A percentile compares a stretch with the other conserved stretches of the same genome.
Evolutionary conservation across 2,329 filamentous ascomycete genomes (phyloP).

Genomic region (Cordyceps tenuipes): DNA sequence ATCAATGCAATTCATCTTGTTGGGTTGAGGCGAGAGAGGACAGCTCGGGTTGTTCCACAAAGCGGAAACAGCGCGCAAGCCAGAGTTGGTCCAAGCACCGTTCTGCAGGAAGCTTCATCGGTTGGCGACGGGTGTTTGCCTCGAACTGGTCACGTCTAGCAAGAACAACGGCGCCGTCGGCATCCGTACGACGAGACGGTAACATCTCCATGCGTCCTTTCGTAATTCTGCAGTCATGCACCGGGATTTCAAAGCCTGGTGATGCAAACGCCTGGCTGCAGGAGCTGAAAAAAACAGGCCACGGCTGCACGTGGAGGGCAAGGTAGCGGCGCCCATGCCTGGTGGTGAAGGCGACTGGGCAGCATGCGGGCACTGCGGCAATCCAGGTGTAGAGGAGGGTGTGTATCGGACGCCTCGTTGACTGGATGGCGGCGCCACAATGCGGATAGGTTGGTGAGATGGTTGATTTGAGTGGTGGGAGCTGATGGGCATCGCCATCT

Average conservation of each 20-base stretch:
- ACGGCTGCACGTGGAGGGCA: neutral
- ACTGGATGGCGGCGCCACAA: neutral
- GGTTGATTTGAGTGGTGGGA: neutral
- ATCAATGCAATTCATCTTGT: neutral
- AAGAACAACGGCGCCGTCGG: neutral
- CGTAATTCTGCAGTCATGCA: conserved; percentile 1
- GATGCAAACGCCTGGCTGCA: neutral
- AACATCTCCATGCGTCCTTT: neutral
- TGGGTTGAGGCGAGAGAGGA: neutral
- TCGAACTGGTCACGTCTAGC: neutral
- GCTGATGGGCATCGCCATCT: neutral
- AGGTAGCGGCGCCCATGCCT: neutral
- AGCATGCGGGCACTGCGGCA: neutral
- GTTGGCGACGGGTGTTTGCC: neutral
- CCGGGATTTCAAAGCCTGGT: neutral
- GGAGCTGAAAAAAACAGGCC: neutral
- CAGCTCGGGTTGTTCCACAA: neutral
- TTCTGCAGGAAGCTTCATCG: neutral
- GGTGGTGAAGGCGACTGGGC: neutral
- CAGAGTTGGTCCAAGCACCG: neutral
- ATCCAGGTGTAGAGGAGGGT: neutral
- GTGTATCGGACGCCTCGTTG: neutral
- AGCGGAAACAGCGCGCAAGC: neutral
- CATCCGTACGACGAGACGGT: neutral
- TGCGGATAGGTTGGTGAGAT: neutral